Evolutionary conservation across 495 filamentous ascomycete species (phyloP).

Genomic region (Glutinoglossum americanum): DNA sequence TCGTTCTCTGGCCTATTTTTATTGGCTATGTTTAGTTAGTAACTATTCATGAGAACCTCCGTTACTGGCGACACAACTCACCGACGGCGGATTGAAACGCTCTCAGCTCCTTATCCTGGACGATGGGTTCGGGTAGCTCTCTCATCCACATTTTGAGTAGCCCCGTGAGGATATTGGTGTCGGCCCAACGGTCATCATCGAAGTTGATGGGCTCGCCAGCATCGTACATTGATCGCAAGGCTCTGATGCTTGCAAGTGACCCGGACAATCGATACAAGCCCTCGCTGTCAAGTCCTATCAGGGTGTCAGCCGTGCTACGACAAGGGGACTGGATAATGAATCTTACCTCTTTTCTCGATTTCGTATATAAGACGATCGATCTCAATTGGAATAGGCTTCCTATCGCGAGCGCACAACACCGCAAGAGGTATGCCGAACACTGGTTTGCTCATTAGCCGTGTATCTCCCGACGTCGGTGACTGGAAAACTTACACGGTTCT

Average conservation of each 20-base stretch:
- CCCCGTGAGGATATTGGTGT: constrained; percentile 17
- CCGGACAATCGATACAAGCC: constrained; percentile 18
- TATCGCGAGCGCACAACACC: constrained; percentile 14
- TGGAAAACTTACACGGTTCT: constrained; percentile 7
- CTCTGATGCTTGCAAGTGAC: constrained; percentile 15
- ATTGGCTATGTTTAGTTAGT: constrained; percentile 6
- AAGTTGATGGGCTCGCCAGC: constrained; percentile 15
- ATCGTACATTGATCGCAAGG: constrained; percentile 14
- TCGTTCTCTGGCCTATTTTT: constrained; percentile 14
- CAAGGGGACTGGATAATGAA: not conserved
- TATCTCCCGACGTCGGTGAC: not conserved
- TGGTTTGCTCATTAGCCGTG: not conserved
- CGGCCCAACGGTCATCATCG: constrained; percentile 18
- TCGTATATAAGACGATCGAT: constrained; percentile 14
- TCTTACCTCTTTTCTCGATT: constrained; percentile 15
- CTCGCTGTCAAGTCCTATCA: constrained; percentile 12
- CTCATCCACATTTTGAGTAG: constrained; percentile 18
- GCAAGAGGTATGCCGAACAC: constrained; percentile 16
- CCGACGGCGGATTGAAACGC: constrained; percentile 13
- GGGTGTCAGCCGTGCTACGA: not conserved
- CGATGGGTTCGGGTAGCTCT: constrained; percentile 14
- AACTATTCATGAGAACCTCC: not conserved
- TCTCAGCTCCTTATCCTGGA: constrained; percentile 10
- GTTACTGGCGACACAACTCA: constrained; percentile 1
- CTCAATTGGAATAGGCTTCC: constrained; percentile 14